Percentiles rank a stretch among this genome's conserved stretches.
These are phyloP conservation scores for Penicillium ochrochloron DNA, from an alignment of 495 filamentous ascomycete genomes.

Conservation along the genomic window DNA sequence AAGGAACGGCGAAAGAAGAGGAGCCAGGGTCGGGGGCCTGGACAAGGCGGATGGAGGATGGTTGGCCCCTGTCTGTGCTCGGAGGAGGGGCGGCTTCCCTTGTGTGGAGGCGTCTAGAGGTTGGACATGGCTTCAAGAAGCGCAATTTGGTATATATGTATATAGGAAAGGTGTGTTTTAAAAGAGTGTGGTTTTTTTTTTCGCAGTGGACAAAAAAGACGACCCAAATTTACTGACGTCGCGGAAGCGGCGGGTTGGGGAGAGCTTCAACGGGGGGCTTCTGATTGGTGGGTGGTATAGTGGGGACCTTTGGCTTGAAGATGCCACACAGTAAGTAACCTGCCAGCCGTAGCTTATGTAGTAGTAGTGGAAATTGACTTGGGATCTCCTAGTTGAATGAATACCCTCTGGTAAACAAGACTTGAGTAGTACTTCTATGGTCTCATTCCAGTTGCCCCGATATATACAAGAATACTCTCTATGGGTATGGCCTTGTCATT, in stretches of 20 bases:
- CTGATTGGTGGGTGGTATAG: slow-evolving; percentile 38
- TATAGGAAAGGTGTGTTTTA: slow-evolving; percentile 9
- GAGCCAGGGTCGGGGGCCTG: slow-evolving; percentile 13
- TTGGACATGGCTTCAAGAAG: slow-evolving; percentile 31
- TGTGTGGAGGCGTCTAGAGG: slow-evolving; percentile 25
- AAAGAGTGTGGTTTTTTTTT: slow-evolving; percentile 17
- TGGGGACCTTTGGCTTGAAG: neutral
- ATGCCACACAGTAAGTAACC: neutral
- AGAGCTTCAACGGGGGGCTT: slow-evolving; percentile 26
- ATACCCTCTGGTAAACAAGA: too few relatives aligned
- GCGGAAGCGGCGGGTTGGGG: slow-evolving; percentile 46
- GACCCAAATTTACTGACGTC: slow-evolving; percentile 35
- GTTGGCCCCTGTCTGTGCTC: slow-evolving; percentile 35
- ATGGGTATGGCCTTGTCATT: neutral
- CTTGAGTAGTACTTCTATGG: neutral
- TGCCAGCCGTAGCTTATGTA: too few relatives aligned
- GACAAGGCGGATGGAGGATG: slow-evolving; percentile 14
- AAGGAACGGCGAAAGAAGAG: slow-evolving; percentile 12
- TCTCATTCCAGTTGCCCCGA: neutral
- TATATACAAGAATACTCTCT: neutral
- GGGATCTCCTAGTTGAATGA: too few relatives aligned
- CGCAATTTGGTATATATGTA: neutral
- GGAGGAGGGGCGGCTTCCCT: slow-evolving; percentile 35
- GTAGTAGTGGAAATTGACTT: too few relatives aligned
- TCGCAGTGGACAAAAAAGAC: slow-evolving; percentile 12